These are phyloP conservation scores for Zoysia pacifica DNA, from an alignment of 176 grass and related monocot species.

Conservation along the genomic window DNA sequence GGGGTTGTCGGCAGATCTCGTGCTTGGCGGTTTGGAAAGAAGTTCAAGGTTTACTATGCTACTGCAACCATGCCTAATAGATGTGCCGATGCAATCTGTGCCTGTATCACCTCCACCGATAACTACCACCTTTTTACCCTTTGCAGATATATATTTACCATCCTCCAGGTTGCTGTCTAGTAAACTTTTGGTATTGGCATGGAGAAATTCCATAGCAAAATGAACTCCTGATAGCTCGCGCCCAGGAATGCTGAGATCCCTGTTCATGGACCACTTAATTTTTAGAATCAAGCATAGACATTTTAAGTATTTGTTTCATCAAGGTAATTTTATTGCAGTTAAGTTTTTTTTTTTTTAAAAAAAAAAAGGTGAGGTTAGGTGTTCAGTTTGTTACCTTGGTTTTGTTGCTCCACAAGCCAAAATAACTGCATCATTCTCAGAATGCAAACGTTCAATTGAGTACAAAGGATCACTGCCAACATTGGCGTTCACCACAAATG, in stretches of 20 bases:
- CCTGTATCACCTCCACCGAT: slow-evolving; percentile 76
- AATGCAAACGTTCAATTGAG: slow-evolving; percentile 49
- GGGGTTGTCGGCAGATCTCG: slow-evolving; percentile 54
- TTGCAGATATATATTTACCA: slow-evolving; percentile 60
- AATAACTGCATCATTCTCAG: slow-evolving; percentile 51
- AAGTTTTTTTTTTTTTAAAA: no score
- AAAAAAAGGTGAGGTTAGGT: no score
- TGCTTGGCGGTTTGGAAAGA: slow-evolving; percentile 46
- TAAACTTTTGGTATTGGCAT: slow-evolving; percentile 60
- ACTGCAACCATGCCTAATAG: slow-evolving; percentile 56
- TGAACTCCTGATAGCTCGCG: slow-evolving; percentile 56
- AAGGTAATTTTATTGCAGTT: no score
- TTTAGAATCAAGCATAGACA: no score
- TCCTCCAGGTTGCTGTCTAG: slow-evolving; percentile 61
- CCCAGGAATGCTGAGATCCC: slow-evolving; percentile 64
- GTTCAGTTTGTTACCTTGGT: slow-evolving; percentile 36
- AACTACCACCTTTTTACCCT: slow-evolving; percentile 60
- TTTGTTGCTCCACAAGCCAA: slow-evolving; percentile 67
- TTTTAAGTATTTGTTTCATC: no score
- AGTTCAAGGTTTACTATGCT: slow-evolving; percentile 60
- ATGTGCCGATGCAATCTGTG: slow-evolving; percentile 67
- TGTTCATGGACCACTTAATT: background rate
- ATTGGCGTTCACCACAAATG: slow-evolving; percentile 56
- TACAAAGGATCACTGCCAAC: slow-evolving; percentile 53
- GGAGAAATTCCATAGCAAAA: slow-evolving; percentile 79